Evolutionary conservation across 139 green algal species (phyloP).

Genomic region (Chlamydomonas eustigma): DNA sequence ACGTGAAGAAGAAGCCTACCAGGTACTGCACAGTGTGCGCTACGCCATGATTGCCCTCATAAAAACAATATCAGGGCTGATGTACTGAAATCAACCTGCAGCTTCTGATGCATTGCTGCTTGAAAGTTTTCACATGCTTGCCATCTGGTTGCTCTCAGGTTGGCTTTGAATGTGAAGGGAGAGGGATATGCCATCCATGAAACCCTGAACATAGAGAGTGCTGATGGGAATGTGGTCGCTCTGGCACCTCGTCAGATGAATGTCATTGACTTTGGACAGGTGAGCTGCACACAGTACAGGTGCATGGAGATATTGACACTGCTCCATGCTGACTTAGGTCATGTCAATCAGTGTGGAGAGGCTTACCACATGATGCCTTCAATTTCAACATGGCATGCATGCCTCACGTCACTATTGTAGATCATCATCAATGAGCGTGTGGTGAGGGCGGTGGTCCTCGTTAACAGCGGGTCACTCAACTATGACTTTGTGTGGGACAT

Average conservation of each 20-base stretch:
- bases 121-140: too few species aligned
- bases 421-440: slow-evolving; percentile 71
- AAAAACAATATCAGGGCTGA: too few species aligned
- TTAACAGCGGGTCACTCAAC: slow-evolving; percentile 61
- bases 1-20: slow-evolving; percentile 66
- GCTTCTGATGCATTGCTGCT: too few species aligned
- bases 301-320: too few species aligned
- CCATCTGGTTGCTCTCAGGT: too few species aligned
- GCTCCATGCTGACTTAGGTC: too few species aligned
- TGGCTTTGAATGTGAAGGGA: slow-evolving; percentile 69
- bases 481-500: slow-evolving; percentile 70
- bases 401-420: slow-evolving; percentile 16
- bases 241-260: slow-evolving; percentile 49
- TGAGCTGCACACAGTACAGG: too few species aligned
- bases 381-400: not conserved
- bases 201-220: slow-evolving; percentile 53
- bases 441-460: slow-evolving; percentile 48
- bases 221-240: slow-evolving; percentile 41
- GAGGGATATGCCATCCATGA: slow-evolving; percentile 72
- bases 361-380: not conserved
- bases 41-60: too few species aligned
- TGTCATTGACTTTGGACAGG: slow-evolving; percentile 69
- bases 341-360: too few species aligned
- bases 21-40: too few species aligned
- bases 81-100: too few species aligned